Evolutionary conservation across 2,329 filamentous ascomycete species (phyloP), one percentile per base, ranked within the genome.

Genomic region (Colletotrichum lini): DNA sequence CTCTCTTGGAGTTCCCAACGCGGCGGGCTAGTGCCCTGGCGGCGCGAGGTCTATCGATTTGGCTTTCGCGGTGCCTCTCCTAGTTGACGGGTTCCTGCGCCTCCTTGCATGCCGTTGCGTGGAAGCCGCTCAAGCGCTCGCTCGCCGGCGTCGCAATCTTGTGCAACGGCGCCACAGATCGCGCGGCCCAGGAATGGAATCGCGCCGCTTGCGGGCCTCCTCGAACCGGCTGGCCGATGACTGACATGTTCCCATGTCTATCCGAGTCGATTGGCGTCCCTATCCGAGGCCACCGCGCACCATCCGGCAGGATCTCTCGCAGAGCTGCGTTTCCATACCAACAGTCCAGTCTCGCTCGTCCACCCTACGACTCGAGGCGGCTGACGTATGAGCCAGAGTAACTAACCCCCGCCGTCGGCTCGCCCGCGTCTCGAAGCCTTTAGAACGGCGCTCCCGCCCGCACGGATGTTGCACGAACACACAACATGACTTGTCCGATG

Each of bases 21-120:
- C 26, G 21, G 21, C 35, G 65, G 47, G 40, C 64, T 70, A 62
- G 68, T 50, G 56, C 23, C 21, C 44, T 18, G 40, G n/a, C 38
- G 50, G 64, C 59, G 58, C 26, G 15, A 68, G 47, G 58, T 63
- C 45, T 68, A 71, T 68, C 53, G 58, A 58, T 53, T 68, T 26
- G 64, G 68, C 65, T 63, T 71, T 68, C 45, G 68, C 40, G 45
- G 44, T 53, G 44, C 47, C 53, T 58, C 65, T 68, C 15, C 23
- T 52, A 68, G 58, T 35, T 40, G 52, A 44, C 68, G 68, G 65
- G 68, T 71, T 64, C 68, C 68, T 71, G 65, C 65, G 68, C 58
- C 68, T 68, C 68, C 53, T 23, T 53, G 47, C 53, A 47, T 63
- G 38, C 57, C 45, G 26, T 53, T 44, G n/a, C 58, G 44, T 62